Evolutionary conservation across 2,329 filamentous ascomycete species (phyloP).

Genomic region (Diaporthe ilicicola): DNA sequence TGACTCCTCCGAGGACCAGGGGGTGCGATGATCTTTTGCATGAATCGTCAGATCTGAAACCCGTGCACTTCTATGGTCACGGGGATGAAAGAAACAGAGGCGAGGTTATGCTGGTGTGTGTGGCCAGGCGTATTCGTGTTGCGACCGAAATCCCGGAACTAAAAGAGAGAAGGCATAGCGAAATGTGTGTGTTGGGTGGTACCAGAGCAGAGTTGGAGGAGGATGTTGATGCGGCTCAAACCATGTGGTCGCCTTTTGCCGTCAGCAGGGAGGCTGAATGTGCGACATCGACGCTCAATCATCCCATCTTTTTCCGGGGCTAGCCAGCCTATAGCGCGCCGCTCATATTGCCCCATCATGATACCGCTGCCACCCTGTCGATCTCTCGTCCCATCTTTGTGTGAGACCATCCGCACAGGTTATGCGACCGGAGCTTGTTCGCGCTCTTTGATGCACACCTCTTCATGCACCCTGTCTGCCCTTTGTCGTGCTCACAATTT

Average conservation of each 20-base stretch:
- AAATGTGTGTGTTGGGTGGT: not conserved
- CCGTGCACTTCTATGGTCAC: not conserved
- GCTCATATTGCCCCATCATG: slow-evolving; percentile 12
- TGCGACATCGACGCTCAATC: slow-evolving; percentile 30
- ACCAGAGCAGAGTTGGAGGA: not conserved
- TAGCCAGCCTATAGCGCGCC: slow-evolving; percentile 19
- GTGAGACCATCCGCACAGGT: slow-evolving; percentile 8
- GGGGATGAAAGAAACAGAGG: not conserved
- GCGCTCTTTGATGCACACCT: slow-evolving; percentile 10
- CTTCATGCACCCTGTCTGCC: slow-evolving; percentile 6
- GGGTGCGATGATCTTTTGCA: not conserved
- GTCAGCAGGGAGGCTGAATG: slow-evolving; percentile 24
- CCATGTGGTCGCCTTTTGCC: slow-evolving; percentile 31
- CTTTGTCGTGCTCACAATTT: not conserved
- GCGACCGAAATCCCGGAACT: not conserved
- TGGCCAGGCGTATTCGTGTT: not conserved
- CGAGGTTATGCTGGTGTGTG: not conserved
- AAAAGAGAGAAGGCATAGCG: not conserved
- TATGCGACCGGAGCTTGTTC: slow-evolving; percentile 19
- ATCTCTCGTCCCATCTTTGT: slow-evolving; percentile 27
- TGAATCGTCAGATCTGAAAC: slow-evolving; percentile 19
- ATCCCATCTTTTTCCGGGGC: slow-evolving; percentile 17
- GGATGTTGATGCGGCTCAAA: slow-evolving; percentile 34
- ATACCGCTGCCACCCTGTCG: slow-evolving; percentile 25
- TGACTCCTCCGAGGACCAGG: not conserved